Base-by-base conservation (phyloP, 2,329 filamentous ascomycete species). In the Byssochlamys sp. region DNA sequence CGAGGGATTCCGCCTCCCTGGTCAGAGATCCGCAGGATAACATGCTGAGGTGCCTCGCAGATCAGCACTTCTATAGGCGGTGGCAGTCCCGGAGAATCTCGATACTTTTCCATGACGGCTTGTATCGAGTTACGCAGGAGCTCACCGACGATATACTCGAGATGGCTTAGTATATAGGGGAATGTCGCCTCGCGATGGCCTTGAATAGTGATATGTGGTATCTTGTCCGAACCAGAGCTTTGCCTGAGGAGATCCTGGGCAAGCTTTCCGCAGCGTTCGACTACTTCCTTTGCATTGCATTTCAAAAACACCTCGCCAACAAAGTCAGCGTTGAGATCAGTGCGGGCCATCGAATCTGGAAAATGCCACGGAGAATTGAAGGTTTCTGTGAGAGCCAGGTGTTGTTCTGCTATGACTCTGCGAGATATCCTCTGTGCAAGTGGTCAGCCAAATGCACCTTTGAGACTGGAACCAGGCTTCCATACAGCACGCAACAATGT, bases 91-190 rank as follows among this genome's bases (percentile, higher is more conserved):
- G 60, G 59, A 59, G 65, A 72, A 56, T 77, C 77, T 55, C 80
- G 77, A 58, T 86, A 84, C 62, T 84, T 83, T 68, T 96, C 92
- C 59, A 95, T 87, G 39, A 94, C 86, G 24, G 91, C 91, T 73
- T 97, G 91, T 14, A 99, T 89, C 0, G 90, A 95, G 75, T 99
- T 99, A 39, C 94, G 87, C 26, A 99, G 80, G 25, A 99, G 84
- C 76, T 99, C 94, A 55, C 94, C 91, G 58, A 99, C 84, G 65
- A 99, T 96, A 74, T 99, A 99, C 75, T 99, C 92, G 55, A 99
- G 82, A 71, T 97, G 94, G 68, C 87, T 94, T 55, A 96, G 83
- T 62, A 99, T 97, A 68, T 96, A 99, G 1, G 95, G 94, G 69
- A 99, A 99, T 31, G 86, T 95, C 3, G 91, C 91, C 29, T 89